phyloP scores from a whole-genome alignment of 805 yeast genomes.

The Sugiyamaella boreocaroliniensis region DNA sequence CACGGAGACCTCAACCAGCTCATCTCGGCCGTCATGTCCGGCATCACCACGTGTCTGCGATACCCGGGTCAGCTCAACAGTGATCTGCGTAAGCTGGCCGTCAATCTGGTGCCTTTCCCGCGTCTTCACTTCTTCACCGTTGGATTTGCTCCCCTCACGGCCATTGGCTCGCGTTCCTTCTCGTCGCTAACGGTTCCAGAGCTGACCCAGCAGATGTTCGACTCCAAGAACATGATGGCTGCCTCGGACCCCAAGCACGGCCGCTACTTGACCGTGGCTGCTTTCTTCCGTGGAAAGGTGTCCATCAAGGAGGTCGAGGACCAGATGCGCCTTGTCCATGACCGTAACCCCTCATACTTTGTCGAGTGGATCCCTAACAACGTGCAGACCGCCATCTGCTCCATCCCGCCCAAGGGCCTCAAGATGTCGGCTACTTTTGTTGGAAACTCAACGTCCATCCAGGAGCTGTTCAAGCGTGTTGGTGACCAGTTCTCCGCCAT shows the following conservation, averaged over 20 bases:
- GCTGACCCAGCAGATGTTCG: conserved; percentile 89
- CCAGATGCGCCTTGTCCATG: conserved; percentile 79
- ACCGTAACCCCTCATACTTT: conserved; percentile 72
- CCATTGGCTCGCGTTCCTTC: conserved; percentile 74
- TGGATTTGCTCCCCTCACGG: conserved; percentile 87
- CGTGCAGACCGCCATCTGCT: conserved; percentile 89
- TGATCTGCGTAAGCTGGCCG: conserved; percentile 88
- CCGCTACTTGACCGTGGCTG: conserved; percentile 86
- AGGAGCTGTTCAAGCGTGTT: conserved; percentile 82
- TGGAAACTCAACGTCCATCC: conserved; percentile 90
- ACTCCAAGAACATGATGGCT: conserved; percentile 92
- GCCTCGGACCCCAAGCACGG: conserved; percentile 89
- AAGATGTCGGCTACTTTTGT: conserved; percentile 90
- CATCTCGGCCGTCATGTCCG: conserved; percentile 89
- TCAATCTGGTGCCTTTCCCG: conserved; percentile 91
- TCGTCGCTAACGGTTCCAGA: conserved; percentile 83
- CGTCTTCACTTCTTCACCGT: conserved; percentile 93
- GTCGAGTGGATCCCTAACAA: conserved; percentile 97
- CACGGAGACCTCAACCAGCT: conserved; percentile 73
- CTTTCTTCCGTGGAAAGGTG: conserved; percentile 90
- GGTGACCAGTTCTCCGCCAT: conserved; percentile 86
- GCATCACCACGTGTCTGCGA: conserved; percentile 88
- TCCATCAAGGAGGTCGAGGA: conserved; percentile 92
- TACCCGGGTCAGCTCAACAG: conserved; percentile 94
- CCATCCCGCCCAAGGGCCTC: conserved; percentile 78